Evolutionary conservation across 768 basidiomycete genomes (phyloP).

Genomic region (Naematelia encephala): DNA sequence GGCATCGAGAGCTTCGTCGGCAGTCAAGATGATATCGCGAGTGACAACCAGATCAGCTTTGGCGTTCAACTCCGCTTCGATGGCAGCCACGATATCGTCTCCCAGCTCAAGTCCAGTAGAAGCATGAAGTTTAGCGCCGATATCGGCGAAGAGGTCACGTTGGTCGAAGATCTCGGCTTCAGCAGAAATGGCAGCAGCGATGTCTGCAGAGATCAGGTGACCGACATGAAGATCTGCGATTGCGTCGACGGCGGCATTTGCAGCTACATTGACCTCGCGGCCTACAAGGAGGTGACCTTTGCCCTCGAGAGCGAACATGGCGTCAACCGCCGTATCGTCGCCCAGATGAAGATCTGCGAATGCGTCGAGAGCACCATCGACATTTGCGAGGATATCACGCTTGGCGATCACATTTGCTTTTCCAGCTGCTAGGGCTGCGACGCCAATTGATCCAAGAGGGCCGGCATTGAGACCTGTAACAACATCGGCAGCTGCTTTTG

Average conservation of each 20-base stretch:
- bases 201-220: neutral
- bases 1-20: conserved; percentile 4
- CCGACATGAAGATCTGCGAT: neutral
- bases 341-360: neutral
- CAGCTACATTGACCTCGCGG: neutral
- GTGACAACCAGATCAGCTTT: neutral
- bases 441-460: neutral
- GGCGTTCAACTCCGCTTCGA: neutral
- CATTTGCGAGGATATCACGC: neutral
- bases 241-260: neutral
- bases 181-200: neutral
- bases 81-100: conserved; percentile 1
- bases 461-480: neutral
- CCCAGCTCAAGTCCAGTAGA: neutral
- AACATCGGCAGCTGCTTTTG: neutral
- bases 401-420: neutral
- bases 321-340: neutral
- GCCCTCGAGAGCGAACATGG: neutral
- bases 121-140: neutral
- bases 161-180: neutral
- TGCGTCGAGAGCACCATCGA: neutral
- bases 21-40: neutral
- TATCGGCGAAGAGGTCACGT: neutral
- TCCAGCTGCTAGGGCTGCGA: neutral
- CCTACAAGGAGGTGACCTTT: neutral